Conservation (phyloP, 2,329 filamentous ascomycete genomes). For the Alternaria gaisen region DNA sequence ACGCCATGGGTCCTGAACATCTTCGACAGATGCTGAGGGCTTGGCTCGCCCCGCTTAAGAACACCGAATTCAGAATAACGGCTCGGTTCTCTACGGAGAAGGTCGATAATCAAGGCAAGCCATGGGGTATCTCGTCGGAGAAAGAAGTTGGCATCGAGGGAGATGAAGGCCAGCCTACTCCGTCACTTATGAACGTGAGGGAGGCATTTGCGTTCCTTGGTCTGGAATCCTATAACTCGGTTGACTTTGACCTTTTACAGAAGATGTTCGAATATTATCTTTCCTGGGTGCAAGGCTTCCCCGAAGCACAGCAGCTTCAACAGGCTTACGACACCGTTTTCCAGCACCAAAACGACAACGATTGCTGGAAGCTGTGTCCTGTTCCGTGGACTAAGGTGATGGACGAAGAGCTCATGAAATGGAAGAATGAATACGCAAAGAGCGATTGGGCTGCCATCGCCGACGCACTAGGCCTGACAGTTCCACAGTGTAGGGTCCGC, state of each 20-base stretch:
- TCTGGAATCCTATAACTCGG: neutral
- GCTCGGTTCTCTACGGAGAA: neutral
- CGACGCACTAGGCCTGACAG: too few species aligned
- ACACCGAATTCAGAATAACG: neutral
- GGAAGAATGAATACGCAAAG: neutral
- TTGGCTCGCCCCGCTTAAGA: conserved; percentile 1
- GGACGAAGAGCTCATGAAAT: neutral
- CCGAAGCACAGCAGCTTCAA: neutral
- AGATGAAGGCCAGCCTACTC: neutral
- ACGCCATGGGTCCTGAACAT: neutral
- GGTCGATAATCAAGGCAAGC: neutral
- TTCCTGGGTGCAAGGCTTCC: neutral
- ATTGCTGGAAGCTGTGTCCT: neutral
- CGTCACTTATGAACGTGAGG: neutral
- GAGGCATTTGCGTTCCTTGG: neutral
- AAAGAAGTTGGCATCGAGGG: neutral
- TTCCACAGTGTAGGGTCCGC: neutral
- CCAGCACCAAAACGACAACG: neutral
- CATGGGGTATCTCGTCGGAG: neutral
- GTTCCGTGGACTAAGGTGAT: neutral
- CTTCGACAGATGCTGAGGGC: conserved; percentile 2
- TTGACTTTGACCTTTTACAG: neutral
- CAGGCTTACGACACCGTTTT: neutral
- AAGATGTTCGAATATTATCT: neutral
- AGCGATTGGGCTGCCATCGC: neutral